These are phyloP conservation scores for Schizothecium vesticola DNA, from an alignment of 495 filamentous ascomycete genomes.

Conservation along the genomic window DNA sequence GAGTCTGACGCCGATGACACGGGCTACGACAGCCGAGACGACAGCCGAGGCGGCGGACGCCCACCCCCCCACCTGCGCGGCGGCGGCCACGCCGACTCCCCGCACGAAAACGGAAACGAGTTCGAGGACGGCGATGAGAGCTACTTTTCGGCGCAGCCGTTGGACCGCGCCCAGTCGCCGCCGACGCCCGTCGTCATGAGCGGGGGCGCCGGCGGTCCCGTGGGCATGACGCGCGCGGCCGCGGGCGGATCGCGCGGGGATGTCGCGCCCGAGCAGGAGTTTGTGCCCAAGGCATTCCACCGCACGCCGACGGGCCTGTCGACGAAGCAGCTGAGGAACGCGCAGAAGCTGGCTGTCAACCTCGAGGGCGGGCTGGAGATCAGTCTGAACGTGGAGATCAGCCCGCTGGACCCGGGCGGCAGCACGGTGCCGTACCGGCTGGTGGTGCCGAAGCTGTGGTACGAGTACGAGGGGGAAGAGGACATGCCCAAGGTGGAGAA, in stretches of 20 bases:
- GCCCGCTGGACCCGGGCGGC: constrained; percentile 76
- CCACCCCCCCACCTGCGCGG: neutral
- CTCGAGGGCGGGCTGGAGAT: constrained; percentile 78
- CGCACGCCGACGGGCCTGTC: constrained; percentile 67
- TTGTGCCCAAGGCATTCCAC: constrained; percentile 50
- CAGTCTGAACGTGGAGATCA: constrained; percentile 80
- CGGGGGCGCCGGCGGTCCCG: constrained; percentile 10
- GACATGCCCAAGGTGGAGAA: constrained; percentile 9
- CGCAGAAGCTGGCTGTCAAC: constrained; percentile 45
- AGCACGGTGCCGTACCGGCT: constrained; percentile 82
- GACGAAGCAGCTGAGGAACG: constrained; percentile 50
- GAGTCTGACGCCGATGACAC: constrained; percentile 34
- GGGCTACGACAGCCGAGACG: constrained; percentile 16
- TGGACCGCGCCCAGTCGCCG: neutral
- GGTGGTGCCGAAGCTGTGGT: constrained; percentile 71
- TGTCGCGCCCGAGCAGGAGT: constrained; percentile 14
- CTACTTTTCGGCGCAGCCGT: constrained; percentile 34
- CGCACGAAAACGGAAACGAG: constrained; percentile 25
- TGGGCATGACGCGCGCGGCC: constrained; percentile 13
- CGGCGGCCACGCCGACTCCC: constrained; percentile 28
- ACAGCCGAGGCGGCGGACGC: neutral
- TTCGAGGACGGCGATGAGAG: constrained; percentile 40
- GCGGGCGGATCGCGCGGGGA: constrained; percentile 10
- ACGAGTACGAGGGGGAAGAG: constrained; percentile 36
- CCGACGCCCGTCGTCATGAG: constrained; percentile 13